Evolutionary conservation across 2,329 filamentous ascomycete genomes (phyloP).

Genomic region (Trichophyton mentagrophytes): DNA sequence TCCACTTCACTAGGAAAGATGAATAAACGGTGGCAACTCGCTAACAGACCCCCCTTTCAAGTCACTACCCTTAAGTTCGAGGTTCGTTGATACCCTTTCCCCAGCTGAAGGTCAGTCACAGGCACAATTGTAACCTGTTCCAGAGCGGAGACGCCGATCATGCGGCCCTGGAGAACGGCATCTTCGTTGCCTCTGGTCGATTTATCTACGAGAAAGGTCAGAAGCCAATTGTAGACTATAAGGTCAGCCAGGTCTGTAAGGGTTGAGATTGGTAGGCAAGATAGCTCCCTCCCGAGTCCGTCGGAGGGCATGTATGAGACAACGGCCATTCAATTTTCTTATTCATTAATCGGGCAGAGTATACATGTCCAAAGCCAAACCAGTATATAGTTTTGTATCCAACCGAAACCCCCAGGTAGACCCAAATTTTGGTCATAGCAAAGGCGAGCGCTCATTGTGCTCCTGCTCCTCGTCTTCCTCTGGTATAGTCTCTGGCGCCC

Average conservation of each 20-base stretch:
- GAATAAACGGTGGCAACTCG: not conserved
- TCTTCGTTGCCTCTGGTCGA: constrained; percentile 31
- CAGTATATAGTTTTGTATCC: not conserved
- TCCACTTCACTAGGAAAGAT: not conserved
- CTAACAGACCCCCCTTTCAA: constrained; percentile 9
- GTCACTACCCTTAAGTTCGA: constrained; percentile 29
- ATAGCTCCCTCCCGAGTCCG: not conserved
- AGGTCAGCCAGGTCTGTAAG: constrained; percentile 28
- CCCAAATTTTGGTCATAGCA: not conserved
- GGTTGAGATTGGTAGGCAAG: constrained; percentile 4
- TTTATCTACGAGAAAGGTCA: constrained; percentile 29
- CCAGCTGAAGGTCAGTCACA: not conserved
- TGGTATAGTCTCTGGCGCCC: not conserved
- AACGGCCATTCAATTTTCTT: not conserved
- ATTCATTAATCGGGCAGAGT: not conserved
- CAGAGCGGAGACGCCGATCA: constrained; percentile 32
- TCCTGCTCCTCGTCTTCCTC: constrained; percentile 1
- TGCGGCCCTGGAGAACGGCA: constrained; percentile 29
- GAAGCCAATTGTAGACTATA: constrained; percentile 30
- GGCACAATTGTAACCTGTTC: not conserved
- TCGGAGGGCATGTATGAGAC: not conserved
- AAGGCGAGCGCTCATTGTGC: not conserved
- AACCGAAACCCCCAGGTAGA: not conserved
- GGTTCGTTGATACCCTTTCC: constrained; percentile 13
- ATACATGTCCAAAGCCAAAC: not conserved